phyloP scores from a whole-genome alignment of 1,284 basidiomycete species.

The Irpex sp. region DNA sequence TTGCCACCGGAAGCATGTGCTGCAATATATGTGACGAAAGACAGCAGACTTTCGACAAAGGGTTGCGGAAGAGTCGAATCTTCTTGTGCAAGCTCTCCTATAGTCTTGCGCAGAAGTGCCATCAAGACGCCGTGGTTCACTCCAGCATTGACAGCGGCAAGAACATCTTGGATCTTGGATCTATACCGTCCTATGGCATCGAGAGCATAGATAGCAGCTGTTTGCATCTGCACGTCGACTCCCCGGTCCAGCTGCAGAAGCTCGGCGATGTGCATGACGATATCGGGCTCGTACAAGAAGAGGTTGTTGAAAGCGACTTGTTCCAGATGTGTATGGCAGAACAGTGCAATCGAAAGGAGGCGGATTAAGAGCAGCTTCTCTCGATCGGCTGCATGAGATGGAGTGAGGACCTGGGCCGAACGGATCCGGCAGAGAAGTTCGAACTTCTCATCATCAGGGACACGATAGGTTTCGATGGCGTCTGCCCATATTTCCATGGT shows the following conservation, averaged over 20 bases:
- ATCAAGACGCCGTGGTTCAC: slow-evolving; percentile 95
- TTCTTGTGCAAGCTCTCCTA: slow-evolving; percentile 61
- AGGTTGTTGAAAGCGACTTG: slow-evolving; percentile 69
- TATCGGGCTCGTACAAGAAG: slow-evolving; percentile 92
- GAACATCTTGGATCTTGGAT: slow-evolving; percentile 78
- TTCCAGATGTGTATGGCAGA: slow-evolving; percentile 77
- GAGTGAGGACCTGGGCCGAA: slow-evolving; percentile 62
- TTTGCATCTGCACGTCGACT: slow-evolving; percentile 68
- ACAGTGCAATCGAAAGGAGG: slow-evolving; percentile 86
- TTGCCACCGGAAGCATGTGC: slow-evolving; percentile 82
- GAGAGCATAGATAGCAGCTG: slow-evolving; percentile 81
- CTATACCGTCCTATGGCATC: slow-evolving; percentile 89
- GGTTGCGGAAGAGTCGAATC: slow-evolving; percentile 70
- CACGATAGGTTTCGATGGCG: slow-evolving; percentile 61
- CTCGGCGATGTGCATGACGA: slow-evolving; percentile 85
- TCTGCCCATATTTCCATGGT: slow-evolving; percentile 76
- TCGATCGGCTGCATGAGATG: slow-evolving; percentile 55
- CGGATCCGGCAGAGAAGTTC: slow-evolving; percentile 88
- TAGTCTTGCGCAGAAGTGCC: slow-evolving; percentile 78
- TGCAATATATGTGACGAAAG: slow-evolving; percentile 85
- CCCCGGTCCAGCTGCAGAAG: slow-evolving; percentile 76
- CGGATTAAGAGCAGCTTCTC: slow-evolving; percentile 81
- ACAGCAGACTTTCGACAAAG: slow-evolving; percentile 82
- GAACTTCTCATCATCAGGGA: slow-evolving; percentile 85
- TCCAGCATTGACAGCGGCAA: slow-evolving; percentile 89